Base-by-base conservation (phyloP, 352 stramenopile species). In the Globisporangium camurandrum region DNA sequence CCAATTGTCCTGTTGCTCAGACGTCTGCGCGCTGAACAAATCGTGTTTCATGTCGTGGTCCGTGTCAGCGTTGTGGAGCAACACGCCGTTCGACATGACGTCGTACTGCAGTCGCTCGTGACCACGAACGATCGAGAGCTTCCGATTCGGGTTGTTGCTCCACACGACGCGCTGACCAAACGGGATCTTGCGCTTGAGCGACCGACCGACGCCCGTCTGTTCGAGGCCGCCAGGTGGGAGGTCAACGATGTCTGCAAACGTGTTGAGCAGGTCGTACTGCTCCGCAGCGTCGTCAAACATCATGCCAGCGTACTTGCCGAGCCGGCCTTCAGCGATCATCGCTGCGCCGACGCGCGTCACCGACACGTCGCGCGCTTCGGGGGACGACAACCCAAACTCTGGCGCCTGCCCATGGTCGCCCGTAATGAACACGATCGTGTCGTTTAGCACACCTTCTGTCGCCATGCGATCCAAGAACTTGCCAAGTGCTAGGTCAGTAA, bases 391-490 rank as follows among this genome's bases (percentile, higher is more conserved):
- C 1, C 67, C 69, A 17, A 59, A 54, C 53, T 79, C 69, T 3
- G 72, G 69, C 22, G 43, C 69, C 16, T 79, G 59, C 0, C 72
- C 69, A 48, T 84, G 67, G 42, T 81, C 69, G 0, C 72, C 72
- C 8, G 69, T 58, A 26, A 84, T 61, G 20, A 84, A 46, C 2
- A 84, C 61, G 33, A 84, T 71, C 28, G 67, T 81, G 42, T 81
- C 62, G 36, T 84, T 69, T 28, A 84, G 54, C 8, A 81, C 36
- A 0, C 69, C 65, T 3, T 69, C 43, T 9, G 42, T 44, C 3
- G 65, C 28, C 72, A 84, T 77, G 2, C 58, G 62, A 17, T 84
- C 69, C n/a, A 84, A 37, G 43, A 84, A 84, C 20, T 67, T 67
- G 9, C 72, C 72, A 5, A 84, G 54, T 38, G 61, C 52, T 46